Evolutionary conservation across 306 rosid species (phyloP), one percentile per base, ranked within the genome.

Genomic region (Trifolium subterraneum): DNA sequence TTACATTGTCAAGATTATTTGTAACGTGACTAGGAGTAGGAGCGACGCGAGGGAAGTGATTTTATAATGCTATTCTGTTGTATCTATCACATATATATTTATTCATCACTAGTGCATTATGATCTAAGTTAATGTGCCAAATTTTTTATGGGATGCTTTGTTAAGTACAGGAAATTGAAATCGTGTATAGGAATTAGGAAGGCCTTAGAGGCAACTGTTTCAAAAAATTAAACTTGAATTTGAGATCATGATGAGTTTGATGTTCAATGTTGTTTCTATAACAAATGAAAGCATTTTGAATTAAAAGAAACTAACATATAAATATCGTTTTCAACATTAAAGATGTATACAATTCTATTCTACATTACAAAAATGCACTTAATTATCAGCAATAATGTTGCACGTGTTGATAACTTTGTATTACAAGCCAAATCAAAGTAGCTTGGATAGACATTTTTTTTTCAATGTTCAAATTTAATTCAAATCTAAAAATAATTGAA

Each of bases 1-100:
- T 20, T 31, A 70, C 48, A 60, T 84, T 68, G 16, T 71, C 65
- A 73, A 70, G 71, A 76, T 85, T 85, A 73, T 56, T 84, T 62
- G 81, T 72, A 72, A 31, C 55, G 62, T 70, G 81, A 73, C 47
- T 78, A 70, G 80, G 75, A 72, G 70, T 76, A 78, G 77, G 15
- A 62, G 61, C 7, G 4, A 51, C 15, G 3, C 15, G 6, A 11
- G 61, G 44, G 52, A 52, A 58, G 78, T 33, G 3, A 38, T 83
- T 78, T 64, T 73, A 25, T 70, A 14, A 33, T 20, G 52, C n/a
- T 60, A 74, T 55, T 54, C 18, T 70, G 65, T 80, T 77, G 85
- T 64, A 77, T 64, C 83, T 80, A 73, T 25, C 68, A 45, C 45
- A 55, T 54, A 41, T 61, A 69, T 22, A 72, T 70, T 20, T 77